These are phyloP conservation scores for Pseudogymnoascus sp. DNA, from an alignment of 2,329 filamentous ascomycete genomes.

Conservation along the genomic window DNA sequence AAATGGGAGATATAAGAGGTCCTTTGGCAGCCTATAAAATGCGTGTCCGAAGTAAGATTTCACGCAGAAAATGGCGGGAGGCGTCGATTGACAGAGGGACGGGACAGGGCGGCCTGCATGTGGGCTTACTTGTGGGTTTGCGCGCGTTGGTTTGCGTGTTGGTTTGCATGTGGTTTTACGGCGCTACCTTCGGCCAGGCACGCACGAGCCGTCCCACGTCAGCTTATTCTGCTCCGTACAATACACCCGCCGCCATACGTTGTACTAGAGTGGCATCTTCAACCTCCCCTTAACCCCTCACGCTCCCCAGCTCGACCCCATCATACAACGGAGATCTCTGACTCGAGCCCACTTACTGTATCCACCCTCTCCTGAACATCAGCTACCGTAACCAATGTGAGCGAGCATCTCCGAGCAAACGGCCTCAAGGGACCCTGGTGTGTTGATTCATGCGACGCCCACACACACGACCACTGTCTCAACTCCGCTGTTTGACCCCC, in stretches of 20 bases:
- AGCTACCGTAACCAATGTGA: not conserved
- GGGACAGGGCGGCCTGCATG: not conserved
- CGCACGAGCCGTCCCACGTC: slow-evolving; percentile 1
- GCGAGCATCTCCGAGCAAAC: not conserved
- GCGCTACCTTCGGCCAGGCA: not conserved
- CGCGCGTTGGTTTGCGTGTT: no score
- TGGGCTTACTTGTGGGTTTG: not conserved
- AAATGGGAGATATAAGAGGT: not conserved
- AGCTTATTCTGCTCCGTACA: not conserved
- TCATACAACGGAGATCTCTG: not conserved
- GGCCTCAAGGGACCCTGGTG: not conserved
- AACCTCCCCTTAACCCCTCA: not conserved
- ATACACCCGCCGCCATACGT: not conserved
- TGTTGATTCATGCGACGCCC: not conserved
- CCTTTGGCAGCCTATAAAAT: not conserved
- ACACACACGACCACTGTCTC: slow-evolving; percentile 1
- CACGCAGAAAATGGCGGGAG: not conserved
- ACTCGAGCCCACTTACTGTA: not conserved
- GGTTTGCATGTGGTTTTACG: not conserved
- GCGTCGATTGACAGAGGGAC: not conserved
- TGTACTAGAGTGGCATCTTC: not conserved
- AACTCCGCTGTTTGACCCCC: not conserved
- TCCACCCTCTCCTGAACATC: not conserved
- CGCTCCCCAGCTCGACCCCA: not conserved
- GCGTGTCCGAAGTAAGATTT: not conserved